Conservation (phyloP, 2,329 filamentous ascomycete genomes). For the Didymella arachidicola region DNA sequence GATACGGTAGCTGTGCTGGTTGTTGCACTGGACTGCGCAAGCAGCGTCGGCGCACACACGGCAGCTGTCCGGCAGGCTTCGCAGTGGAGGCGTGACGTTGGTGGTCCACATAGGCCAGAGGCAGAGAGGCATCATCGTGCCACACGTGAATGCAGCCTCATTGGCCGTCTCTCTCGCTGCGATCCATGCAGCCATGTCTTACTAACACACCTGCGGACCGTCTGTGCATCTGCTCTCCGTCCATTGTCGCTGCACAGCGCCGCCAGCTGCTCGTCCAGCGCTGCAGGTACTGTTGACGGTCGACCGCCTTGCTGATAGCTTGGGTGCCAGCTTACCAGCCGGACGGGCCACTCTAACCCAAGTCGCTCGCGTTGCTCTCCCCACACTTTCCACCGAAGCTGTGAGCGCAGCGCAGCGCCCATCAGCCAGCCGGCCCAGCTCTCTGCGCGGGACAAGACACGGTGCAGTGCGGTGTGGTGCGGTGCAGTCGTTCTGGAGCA, state of each 20-base stretch:
- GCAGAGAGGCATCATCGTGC: conserved; percentile 3
- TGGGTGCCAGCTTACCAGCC: background rate
- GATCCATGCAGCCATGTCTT: background rate
- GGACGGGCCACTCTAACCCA: conserved; percentile 9
- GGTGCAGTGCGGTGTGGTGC: background rate
- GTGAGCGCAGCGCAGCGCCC: conserved; percentile 21
- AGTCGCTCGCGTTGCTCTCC: conserved; percentile 17
- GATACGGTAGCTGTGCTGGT: background rate
- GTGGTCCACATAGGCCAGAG: conserved; percentile 5
- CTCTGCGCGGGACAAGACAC: conserved; percentile 6
- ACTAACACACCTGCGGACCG: background rate
- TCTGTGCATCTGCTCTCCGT: background rate
- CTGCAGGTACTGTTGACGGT: background rate
- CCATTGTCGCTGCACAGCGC: background rate
- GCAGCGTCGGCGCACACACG: background rate
- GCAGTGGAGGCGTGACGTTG: conserved; percentile 16
- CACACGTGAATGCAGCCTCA: conserved; percentile 18
- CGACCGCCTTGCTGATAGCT: background rate
- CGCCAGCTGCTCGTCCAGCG: no score
- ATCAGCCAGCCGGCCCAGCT: conserved; percentile 9
- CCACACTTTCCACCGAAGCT: conserved; percentile 20
- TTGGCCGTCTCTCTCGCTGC: conserved; percentile 1
- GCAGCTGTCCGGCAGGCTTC: background rate
- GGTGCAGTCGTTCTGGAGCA: background rate
- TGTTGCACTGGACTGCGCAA: background rate